Evolutionary conservation across 2,329 filamentous ascomycete genomes (phyloP), one percentile per base, ranked within the genome.

Genomic region (Nakataea oryzae): DNA sequence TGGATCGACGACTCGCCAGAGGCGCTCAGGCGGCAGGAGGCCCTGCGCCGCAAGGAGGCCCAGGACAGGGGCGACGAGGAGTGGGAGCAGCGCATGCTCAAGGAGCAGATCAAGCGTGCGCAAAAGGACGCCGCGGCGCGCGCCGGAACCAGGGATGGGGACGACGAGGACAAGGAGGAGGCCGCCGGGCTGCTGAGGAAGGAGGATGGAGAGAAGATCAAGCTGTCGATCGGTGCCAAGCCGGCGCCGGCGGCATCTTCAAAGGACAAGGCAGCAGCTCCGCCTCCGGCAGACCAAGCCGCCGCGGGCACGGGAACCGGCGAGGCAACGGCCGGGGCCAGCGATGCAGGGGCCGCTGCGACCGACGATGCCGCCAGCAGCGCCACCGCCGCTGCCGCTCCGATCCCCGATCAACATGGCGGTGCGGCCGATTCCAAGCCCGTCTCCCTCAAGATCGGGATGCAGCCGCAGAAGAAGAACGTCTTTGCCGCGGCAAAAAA

Each of bases 1-100:
- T 99, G 93, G 90, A 87, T 97, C 63, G 93, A 99, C 70, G 91
- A 93, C 69, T 93, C 88, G 47, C 91, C 92, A 0, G 93, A 96
- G 62, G 91, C 92, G 1, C 76, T 97, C 66, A 81, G 85, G 68
- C 79, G 93, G 60, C 85, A 90, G 65, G 93, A 97, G 66, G 91
- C 91, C 29, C 80, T 97, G 59, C 79, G 87, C 67, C 86, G 88
- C 71, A 93, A 91, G 73, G 93, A 97, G 73, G 84, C 89, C 62
- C 87, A 93, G 74, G 93, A 97, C 69, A 90, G 90, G 67, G 91
- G 92, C 2, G 93, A 97, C 68, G 93, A 97, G 72, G 90, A 96
- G 75, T 77, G 91, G 59, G 93, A 97, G 75, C 88, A 93, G 74
- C 85, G 84, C 70, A 80, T 93, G 78, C 87, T 99, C 57, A 82